Base-by-base conservation (phyloP, 768 basidiomycete genomes). In the Tubosaeta brunneosetosa region DNA sequence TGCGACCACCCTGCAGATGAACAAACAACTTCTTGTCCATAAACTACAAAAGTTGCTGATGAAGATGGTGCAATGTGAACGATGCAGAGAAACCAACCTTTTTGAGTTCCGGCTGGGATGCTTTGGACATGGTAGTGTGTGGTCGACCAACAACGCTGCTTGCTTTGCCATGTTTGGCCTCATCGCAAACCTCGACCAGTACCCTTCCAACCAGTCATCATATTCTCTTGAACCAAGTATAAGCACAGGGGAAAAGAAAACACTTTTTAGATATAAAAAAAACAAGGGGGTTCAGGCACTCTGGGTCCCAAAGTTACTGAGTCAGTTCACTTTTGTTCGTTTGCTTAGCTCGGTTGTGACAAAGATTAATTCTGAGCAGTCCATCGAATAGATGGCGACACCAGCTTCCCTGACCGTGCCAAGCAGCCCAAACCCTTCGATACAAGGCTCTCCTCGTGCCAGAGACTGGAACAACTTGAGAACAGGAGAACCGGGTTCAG, bases 11-110 rank as follows among this genome's bases (percentile, higher is more conserved):
- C 67, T 97, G 94, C 7, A 99, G 77, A 73, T 95, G 84, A 64
- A 99, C 77, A 72, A 94, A 94, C 61, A 98, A 75, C 65, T 88
- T 90, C 77, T 97, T 95, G 81, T 99, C 97, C 94, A 99, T 98
- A 68, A 97, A 99, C 91, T 98, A 41, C 45, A 53, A 31, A 36
- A 8, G 29, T 16, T 32, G 11, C 11, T 25, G 27, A 14, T 22
- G 34, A 32, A 3, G 31, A 31, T 42, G 31, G 16, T 22, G 31
- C 33, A 40, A 61, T 41, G 19, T 11, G 41, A 54, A 42, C 41
- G 14, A 9, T 38, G 38, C 19, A 47, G 22, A 50, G 19, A 49
- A 11, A 41, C 59, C n/a, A n/a, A 94, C 95, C 85, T 95, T 98
- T 81, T 97, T 98, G 55, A 98, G 80, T 70, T 98, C 95, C 55